These are phyloP conservation scores for Sporormia fimetaria DNA, from an alignment of 495 filamentous ascomycete species.

Conservation along the genomic window DNA sequence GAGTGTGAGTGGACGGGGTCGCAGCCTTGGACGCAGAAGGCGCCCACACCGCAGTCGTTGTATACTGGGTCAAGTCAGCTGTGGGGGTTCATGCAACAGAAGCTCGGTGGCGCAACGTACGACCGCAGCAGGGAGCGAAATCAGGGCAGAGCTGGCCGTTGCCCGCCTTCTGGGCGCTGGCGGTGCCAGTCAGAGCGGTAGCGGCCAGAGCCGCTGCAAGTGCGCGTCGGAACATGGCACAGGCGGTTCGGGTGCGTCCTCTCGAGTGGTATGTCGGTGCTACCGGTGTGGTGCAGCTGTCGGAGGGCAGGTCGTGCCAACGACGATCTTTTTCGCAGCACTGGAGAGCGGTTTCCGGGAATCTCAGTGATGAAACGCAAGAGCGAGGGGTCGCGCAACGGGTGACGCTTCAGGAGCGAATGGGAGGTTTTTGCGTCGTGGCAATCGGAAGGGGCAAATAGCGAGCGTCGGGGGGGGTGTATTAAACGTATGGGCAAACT, in stretches of 20 bases:
- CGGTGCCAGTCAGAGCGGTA: conserved; percentile 12
- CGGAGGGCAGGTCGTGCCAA: not conserved
- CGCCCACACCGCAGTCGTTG: conserved; percentile 83
- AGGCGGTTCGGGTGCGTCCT: conserved; percentile 9
- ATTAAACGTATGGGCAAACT: too few relatives aligned
- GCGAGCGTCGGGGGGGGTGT: conserved; percentile 11
- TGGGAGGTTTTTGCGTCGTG: not conserved
- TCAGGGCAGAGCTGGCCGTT: conserved; percentile 47
- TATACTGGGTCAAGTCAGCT: conserved; percentile 54
- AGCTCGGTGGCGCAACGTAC: conserved; percentile 44
- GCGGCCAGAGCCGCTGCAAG: conserved; percentile 11
- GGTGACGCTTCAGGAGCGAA: not conserved
- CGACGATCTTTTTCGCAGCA: conserved; percentile 3
- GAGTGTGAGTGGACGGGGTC: conserved; percentile 71
- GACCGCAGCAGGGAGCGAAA: conserved; percentile 77
- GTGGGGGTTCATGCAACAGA: not conserved
- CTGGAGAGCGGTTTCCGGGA: too few relatives aligned
- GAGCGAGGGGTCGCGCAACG: conserved; percentile 3
- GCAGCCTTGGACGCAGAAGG: conserved; percentile 92
- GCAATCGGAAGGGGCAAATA: conserved; percentile 3
- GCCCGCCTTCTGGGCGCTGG: conserved; percentile 1
- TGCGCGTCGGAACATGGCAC: conserved; percentile 8
- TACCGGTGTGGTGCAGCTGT: conserved; percentile 14
- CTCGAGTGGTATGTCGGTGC: conserved; percentile 12
- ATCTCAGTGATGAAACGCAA: conserved; percentile 21